A percentile compares a stretch with the other conserved stretches of the same genome.
These are phyloP conservation scores for Ophiocordyceps camponoti-saundersi DNA, from an alignment of 2,329 filamentous ascomycete species.

Conservation along the genomic window DNA sequence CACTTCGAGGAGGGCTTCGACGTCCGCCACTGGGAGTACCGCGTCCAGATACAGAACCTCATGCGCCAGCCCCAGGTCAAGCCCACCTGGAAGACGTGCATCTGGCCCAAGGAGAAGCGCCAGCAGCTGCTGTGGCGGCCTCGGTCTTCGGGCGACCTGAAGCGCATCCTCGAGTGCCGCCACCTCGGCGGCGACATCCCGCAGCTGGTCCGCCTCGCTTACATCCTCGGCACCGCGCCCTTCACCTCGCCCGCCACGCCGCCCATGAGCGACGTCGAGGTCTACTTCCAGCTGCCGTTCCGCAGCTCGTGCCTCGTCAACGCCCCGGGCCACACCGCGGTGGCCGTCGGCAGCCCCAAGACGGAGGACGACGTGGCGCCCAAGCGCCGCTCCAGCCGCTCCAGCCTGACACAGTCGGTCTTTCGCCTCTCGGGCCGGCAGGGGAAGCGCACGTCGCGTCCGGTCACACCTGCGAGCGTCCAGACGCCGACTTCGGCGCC, in stretches of 20 bases:
- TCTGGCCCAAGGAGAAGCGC: constrained; percentile 26
- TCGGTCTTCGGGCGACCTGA: constrained; percentile 23
- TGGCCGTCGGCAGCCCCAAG: constrained; percentile 7
- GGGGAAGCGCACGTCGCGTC: constrained; percentile 17
- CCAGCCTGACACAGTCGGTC: constrained; percentile 12
- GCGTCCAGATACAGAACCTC: constrained; percentile 24
- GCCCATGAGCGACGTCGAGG: constrained; percentile 20
- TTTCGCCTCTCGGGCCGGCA: constrained; percentile 16
- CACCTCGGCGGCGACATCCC: constrained; percentile 23
- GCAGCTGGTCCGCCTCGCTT: constrained; percentile 24
- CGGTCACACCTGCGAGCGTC: constrained; percentile 14
- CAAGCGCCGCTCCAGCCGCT: constrained; percentile 9
- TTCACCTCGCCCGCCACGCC: constrained; percentile 18
- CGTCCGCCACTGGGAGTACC: constrained; percentile 25
- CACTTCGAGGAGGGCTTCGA: constrained; percentile 26
- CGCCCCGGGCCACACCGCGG: constrained; percentile 12
- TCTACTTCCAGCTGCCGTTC: constrained; percentile 20
- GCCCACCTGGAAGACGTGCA: constrained; percentile 25
- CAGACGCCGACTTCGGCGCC: neutral
- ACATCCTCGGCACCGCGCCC: constrained; percentile 23
- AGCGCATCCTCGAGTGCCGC: constrained; percentile 25
- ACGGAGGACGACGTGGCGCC: constrained; percentile 12
- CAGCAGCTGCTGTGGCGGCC: constrained; percentile 22
- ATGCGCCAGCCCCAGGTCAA: constrained; percentile 25
- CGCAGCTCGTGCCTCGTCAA: constrained; percentile 19